Base-by-base conservation (phyloP, 352 stramenopile genomes). In the Phytophthora idaei region DNA sequence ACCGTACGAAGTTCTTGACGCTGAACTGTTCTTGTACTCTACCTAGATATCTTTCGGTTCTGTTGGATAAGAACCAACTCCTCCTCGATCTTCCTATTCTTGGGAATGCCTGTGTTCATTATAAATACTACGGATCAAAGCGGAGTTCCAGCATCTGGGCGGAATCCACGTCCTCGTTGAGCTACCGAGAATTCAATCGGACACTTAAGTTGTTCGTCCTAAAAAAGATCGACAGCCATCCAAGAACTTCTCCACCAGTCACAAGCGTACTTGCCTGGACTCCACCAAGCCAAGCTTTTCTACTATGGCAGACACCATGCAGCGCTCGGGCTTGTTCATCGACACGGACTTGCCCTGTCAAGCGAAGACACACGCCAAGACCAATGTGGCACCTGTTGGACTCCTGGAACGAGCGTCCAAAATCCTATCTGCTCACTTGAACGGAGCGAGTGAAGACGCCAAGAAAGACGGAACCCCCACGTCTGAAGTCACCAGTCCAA, bases 341-440 rank as follows among this genome's bases (percentile, higher is more conserved):
- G 68, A 83, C 48, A 89, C 82, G 5, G 76, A 90, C 55, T 56
- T 76, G 17, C 45, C 63, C 4, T 36, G 52, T 42, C 55, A 64
- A 50, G 55, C 12, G 11, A 56, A 66, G 5, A 31, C 5, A 11
- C 37, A 28, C 1, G 57, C 71, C 37, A 75, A 77, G 59, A 25
- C 60, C 0, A 73, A 67, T 41, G 71, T 73, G 12, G 58, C 72
- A n/a, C 59, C 61, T 32, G 45, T 44, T n/a, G 68, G 67, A 9
- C 88, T 90, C 36, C 69, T 90, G 2, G 82, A 81, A 57, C 77
- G 85, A 49, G 82, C 82, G 8, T 88, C 80, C 28, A 88, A 88
- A 65, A 70, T 90, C 41, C 69, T 90, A 57, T 81, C 78, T 3
- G 50, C 69, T 14, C 69, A 67, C 17, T 17, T 76, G 15, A 73